Evolutionary conservation across 2,329 filamentous ascomycete genomes (phyloP), one percentile per base, ranked within the genome.

Genomic region (Cytospora leucostoma): DNA sequence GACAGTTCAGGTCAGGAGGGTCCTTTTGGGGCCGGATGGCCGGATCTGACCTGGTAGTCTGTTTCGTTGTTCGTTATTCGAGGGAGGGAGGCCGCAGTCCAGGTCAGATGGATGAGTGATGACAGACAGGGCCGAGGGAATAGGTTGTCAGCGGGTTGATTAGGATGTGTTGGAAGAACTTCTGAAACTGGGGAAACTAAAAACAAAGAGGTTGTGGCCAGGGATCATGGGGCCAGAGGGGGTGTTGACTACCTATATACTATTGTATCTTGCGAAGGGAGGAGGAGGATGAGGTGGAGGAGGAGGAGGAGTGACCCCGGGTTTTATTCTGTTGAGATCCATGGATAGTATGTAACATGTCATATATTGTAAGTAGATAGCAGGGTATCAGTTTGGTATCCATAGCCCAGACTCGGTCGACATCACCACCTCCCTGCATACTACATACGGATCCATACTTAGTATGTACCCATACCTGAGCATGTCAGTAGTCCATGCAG

Each of bases 141-240:
- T 21, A 56, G 55, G 37, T 27, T 57, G 61, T 47, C 34, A 37
- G 53, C 60, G 33, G 32, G 27, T 27, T 27, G 27, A 32, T 38
- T 35, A 34, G 51, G 56, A 59, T 51, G 56, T 21, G 56, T 47
- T 54, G 52, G 38, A 52, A 50, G 50, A 27, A 2, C 44, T 52
- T 63, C 37, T 63, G 61, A 60, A 60, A 56, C 56, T 50, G 35
- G 56, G 56, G 34, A 60, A 52, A 32, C 52, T 63, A 63, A 56
- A 63, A 63, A 59, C 56, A 52, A 61, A 63, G 52, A 52, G 56
- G 34, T 40, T 52, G 21, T 13, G 52, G 56, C 40, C 59, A 47
- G 61, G 54, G 58, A 54, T 58, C 60, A 63, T n/a, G 51, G 51
- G 56, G 56, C 38, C 56, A 60, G 38, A 37, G 51, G 49, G 59